Base-by-base conservation (phyloP, 1,284 basidiomycete species). In the Leccinum huronense region DNA sequence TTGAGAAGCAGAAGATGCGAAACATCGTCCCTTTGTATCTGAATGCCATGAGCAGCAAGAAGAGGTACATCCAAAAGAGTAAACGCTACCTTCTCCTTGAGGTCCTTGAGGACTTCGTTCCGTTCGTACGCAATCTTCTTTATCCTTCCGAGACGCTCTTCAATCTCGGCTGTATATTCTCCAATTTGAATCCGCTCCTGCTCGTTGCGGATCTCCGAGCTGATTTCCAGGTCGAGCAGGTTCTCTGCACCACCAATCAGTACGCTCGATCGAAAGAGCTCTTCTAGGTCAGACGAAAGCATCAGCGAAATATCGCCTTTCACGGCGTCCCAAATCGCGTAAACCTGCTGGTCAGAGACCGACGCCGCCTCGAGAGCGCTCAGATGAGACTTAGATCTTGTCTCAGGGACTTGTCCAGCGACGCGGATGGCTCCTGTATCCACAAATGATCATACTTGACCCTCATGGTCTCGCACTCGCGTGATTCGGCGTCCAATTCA, bases 11-110 rank as follows among this genome's bases (percentile, higher is more conserved):
- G 86, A 1, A 98, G 82, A 73, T 97, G 95, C 0, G 97, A 98
- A 9, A 99, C 97, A 71, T 99, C 97, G 77, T 99, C 97, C 34
- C 84, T 83, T 85, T 98, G 97, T 57, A 98, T 87, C 93, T 96
- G 45, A 23, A 23, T 13, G 34, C 16, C 13, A 48, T 72, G 59
- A 71, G 60, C 23, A 3, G 16, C 11, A 61, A 45, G 14, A 27
- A 53, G 51, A 16, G 51, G 23, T n/a, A 38, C 1, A 6, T 3
- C 7, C 6, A 27, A n/a, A 42, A 34, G 42, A 5, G 19, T 31
- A 45, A 11, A 59, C 3, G 56, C 65, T 31, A 91, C 93, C 84
- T 94, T 95, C 57, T 97, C 94, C 76, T 98, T 98, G 58, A 99
- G 81, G 74, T 98, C 95, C 74, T 93, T 94, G 58, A 99, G 80